Percentiles rank a stretch among this genome's conserved stretches.
Evolutionary conservation across 192 early-diverging fungal genomes (phyloP).

Genomic region (Polychytrium aggregatum): DNA sequence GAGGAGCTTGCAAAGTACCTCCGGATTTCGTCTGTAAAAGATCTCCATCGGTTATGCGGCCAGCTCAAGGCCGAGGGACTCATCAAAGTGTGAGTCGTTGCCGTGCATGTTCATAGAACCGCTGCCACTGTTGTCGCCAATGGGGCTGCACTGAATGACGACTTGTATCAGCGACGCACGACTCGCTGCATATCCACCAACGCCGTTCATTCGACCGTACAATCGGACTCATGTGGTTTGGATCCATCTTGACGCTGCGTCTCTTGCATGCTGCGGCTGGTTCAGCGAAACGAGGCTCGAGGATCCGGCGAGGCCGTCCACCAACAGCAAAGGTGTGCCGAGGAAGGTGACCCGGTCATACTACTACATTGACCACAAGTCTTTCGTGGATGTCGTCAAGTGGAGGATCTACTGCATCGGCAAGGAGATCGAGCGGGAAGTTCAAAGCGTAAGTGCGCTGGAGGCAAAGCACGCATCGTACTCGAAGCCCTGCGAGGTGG

Average conservation of each 20-base stretch:
- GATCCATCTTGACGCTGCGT: too few relatives aligned
- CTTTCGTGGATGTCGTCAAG: constrained; percentile 88
- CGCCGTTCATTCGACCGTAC: too few relatives aligned
- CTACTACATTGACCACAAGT: constrained; percentile 86
- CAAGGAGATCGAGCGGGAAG: constrained; percentile 26
- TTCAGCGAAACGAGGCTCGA: too few relatives aligned
- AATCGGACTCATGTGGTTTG: too few relatives aligned
- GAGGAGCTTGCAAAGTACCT: constrained; percentile 62
- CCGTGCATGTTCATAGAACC: too few relatives aligned
- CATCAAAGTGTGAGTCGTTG: constrained; percentile 42
- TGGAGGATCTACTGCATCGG: constrained; percentile 79
- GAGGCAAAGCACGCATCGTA: too few relatives aligned
- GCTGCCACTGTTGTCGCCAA: too few relatives aligned
- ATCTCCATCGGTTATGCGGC: constrained; percentile 68
- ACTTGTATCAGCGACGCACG: too few relatives aligned
- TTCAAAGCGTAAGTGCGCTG: constrained; percentile 22
- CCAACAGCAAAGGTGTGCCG: background rate
- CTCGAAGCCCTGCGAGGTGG: too few relatives aligned
- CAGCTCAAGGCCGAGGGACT: constrained; percentile 68
- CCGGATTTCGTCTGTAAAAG: constrained; percentile 52
- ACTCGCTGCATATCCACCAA: too few relatives aligned
- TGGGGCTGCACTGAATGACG: too few relatives aligned
- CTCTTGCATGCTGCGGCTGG: too few relatives aligned
- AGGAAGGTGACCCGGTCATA: constrained; percentile 13
- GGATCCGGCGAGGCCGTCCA: background rate